Evolutionary conservation across 768 basidiomycete species (phyloP).

Genomic region (Agaricus sinodeliciosus): DNA sequence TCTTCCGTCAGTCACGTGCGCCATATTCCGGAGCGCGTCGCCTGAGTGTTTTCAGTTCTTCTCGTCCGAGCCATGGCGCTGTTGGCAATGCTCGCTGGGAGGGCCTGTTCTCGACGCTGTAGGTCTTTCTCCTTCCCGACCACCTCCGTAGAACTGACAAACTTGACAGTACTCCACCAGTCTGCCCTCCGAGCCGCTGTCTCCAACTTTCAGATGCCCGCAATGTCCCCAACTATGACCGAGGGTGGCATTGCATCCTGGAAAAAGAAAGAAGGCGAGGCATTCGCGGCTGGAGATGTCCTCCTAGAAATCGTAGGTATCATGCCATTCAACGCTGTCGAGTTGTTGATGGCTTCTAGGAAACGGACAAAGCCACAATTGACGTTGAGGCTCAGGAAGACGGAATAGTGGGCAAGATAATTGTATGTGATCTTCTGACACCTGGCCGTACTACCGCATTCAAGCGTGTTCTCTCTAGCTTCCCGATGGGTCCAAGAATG

Average conservation of each 20-base stretch:
- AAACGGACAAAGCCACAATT: constrained; percentile 94
- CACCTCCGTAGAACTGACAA: neutral
- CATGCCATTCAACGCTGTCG: neutral
- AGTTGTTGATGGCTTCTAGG: constrained; percentile 35
- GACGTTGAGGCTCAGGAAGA: constrained; percentile 99
- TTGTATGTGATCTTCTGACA: constrained; percentile 44
- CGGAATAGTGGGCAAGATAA: constrained; percentile 87
- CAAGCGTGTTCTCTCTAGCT: constrained; percentile 14
- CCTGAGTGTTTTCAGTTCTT: too few species aligned
- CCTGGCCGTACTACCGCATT: neutral
- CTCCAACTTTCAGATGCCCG: constrained; percentile 58
- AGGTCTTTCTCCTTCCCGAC: constrained; percentile 3
- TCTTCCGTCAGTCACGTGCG: neutral
- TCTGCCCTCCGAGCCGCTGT: constrained; percentile 12
- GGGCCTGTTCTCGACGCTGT: constrained; percentile 8
- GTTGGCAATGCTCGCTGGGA: too few species aligned
- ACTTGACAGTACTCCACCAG: constrained; percentile 13
- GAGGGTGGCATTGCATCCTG: constrained; percentile 88
- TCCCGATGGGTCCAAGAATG: constrained; percentile 74
- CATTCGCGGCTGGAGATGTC: constrained; percentile 77
- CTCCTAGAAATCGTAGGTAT: constrained; percentile 79
- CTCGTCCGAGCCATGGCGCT: too few species aligned
- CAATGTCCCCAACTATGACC: constrained; percentile 97
- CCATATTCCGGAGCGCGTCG: neutral
- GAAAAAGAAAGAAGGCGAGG: constrained; percentile 85